phyloP scores from a whole-genome alignment of 2,329 filamentous ascomycete species.

The Aspergillus arachidicola region DNA sequence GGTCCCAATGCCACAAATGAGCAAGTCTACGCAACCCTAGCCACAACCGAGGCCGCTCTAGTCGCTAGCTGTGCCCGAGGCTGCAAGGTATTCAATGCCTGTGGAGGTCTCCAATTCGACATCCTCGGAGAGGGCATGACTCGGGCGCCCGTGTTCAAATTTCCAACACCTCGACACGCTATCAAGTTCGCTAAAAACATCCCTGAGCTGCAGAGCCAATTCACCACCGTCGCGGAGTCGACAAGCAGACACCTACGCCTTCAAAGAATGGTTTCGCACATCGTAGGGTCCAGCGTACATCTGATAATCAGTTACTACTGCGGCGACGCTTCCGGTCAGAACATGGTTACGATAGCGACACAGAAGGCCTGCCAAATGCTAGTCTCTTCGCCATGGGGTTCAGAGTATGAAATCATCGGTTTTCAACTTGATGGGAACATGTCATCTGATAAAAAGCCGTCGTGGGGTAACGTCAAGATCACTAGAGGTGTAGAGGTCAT shows the following conservation, averaged over 20 bases:
- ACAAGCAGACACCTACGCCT: conserved; percentile 8
- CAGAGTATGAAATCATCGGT: not conserved
- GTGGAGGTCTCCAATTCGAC: conserved; percentile 18
- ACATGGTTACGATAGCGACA: conserved; percentile 34
- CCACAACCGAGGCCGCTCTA: conserved; percentile 31
- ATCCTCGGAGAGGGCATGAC: conserved; percentile 25
- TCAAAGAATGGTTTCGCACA: conserved; percentile 12
- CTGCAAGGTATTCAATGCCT: conserved; percentile 31
- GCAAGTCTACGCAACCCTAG: conserved; percentile 27
- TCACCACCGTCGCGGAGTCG: not conserved
- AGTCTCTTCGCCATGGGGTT: no score
- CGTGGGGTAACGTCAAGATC: conserved; percentile 24
- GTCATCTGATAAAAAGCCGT: conserved; percentile 30
- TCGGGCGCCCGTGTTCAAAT: conserved; percentile 28
- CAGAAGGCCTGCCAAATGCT: conserved; percentile 24
- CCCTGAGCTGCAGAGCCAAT: not conserved
- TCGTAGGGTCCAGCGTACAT: conserved; percentile 26
- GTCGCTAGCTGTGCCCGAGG: conserved; percentile 35
- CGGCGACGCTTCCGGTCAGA: conserved; percentile 33
- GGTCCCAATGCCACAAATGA: not conserved
- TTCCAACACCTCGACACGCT: conserved; percentile 22
- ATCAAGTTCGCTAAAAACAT: conserved; percentile 15
- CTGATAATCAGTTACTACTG: conserved; percentile 27
- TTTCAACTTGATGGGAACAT: conserved; percentile 26
- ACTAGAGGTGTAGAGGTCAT: conserved; percentile 29